Evolutionary conservation across 768 basidiomycete species (phyloP).

Genomic region (Suillus discolor): DNA sequence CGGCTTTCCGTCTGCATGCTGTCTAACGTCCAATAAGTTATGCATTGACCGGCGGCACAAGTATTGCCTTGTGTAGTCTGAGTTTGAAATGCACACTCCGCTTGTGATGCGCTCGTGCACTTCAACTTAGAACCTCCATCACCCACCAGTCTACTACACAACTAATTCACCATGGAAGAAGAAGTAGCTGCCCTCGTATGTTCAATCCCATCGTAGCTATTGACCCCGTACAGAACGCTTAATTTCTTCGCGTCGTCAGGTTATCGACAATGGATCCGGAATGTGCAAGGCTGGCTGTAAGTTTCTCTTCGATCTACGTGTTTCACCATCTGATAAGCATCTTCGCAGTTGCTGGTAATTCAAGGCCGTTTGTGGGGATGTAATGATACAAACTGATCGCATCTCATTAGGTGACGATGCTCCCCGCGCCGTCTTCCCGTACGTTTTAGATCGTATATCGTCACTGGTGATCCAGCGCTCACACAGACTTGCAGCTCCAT

Average conservation of each 20-base stretch:
- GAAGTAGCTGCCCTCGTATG: constrained; percentile 61
- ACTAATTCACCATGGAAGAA: constrained; percentile 54
- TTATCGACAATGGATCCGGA: constrained; percentile 94
- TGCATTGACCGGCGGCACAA: background rate
- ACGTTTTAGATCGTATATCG: constrained; percentile 38
- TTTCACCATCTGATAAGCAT: constrained; percentile 23
- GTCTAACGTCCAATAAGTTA: background rate
- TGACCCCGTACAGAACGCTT: constrained; percentile 5
- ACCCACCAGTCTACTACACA: constrained; percentile 23
- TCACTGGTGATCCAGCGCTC: background rate
- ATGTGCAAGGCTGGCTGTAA: constrained; percentile 99
- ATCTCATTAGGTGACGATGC: constrained; percentile 77
- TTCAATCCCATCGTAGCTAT: constrained; percentile 8
- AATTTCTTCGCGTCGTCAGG: constrained; percentile 42
- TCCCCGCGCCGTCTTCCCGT: constrained; percentile 95
- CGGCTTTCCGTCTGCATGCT: background rate
- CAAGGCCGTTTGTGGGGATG: background rate
- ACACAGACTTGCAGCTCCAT: constrained; percentile 61
- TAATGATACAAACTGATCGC: constrained; percentile 9
- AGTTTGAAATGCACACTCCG: constrained; percentile 7
- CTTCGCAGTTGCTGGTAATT: constrained; percentile 62
- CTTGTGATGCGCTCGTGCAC: constrained; percentile 1
- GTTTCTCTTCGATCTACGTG: constrained; percentile 35
- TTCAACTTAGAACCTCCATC: constrained; percentile 15
- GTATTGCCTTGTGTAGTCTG: constrained; percentile 1